These are phyloP conservation scores for Wickerhamomyces hampshirensis DNA, from an alignment of 805 yeast species.

Conservation along the genomic window DNA sequence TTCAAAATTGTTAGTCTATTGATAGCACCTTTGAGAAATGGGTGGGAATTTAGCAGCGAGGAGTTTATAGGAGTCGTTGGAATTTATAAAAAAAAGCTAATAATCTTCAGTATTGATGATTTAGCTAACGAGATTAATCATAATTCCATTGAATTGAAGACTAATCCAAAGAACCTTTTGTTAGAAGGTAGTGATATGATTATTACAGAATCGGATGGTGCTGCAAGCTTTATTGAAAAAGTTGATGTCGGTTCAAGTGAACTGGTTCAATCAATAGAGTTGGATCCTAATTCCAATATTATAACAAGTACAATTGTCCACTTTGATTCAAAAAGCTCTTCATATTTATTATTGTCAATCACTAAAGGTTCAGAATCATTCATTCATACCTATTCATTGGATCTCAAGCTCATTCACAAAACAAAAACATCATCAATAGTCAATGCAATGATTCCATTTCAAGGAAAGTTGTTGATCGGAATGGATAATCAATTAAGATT, in stretches of 20 bases:
- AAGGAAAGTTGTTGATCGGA: constrained; percentile 59
- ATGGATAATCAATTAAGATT: constrained; percentile 47
- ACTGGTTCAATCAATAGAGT: constrained; percentile 3
- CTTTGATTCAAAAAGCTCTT: constrained; percentile 23
- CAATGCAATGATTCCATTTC: constrained; percentile 47
- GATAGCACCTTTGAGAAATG: constrained; percentile 33
- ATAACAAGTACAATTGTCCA: constrained; percentile 12
- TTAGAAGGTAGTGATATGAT: constrained; percentile 20
- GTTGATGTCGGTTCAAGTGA: constrained; percentile 12
- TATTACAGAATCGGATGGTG: constrained; percentile 11
- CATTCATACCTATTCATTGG: constrained; percentile 29
- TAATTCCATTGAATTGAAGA: constrained; percentile 40
- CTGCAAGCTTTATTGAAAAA: constrained; percentile 9
- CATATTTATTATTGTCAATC: constrained; percentile 44
- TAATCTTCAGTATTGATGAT: constrained; percentile 51
- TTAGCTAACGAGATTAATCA: constrained; percentile 28
- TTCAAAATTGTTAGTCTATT: constrained; percentile 27
- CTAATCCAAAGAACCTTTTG: constrained; percentile 44
- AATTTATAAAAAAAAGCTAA: constrained; percentile 43
- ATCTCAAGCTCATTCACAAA: constrained; percentile 48
- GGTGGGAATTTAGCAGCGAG: constrained; percentile 54
- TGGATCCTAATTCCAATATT: constrained; percentile 11
- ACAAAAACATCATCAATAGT: constrained; percentile 51
- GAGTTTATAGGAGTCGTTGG: constrained; percentile 63
- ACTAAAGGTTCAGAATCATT: constrained; percentile 14